Percentiles rank a stretch among this genome's conserved stretches.
Conservation (phyloP, 2,329 filamentous ascomycete genomes). For the Aspergillus awamori region DNA sequence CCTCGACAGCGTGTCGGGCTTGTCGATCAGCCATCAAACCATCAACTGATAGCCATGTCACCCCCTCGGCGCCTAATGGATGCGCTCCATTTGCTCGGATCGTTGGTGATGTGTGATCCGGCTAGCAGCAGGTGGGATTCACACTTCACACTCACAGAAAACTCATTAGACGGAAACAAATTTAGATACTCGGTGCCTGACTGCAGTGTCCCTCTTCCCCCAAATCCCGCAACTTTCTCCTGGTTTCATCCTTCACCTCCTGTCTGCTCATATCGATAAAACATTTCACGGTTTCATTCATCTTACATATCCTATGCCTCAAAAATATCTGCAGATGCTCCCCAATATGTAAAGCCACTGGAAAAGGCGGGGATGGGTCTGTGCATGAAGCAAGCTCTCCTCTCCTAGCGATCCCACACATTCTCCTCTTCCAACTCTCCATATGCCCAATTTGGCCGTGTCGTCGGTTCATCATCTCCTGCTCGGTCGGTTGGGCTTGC, state of each 20-base stretch:
- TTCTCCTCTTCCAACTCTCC: constrained; percentile 43
- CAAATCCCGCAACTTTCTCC: neutral
- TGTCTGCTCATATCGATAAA: neutral
- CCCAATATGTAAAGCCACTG: neutral
- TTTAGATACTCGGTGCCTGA: neutral
- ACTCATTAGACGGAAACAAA: neutral
- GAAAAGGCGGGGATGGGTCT: neutral
- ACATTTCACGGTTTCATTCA: neutral
- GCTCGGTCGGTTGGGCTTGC: constrained; percentile 10
- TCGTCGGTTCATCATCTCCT: constrained; percentile 17
- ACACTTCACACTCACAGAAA: neutral
- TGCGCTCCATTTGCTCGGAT: constrained; percentile 21
- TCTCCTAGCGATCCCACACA: constrained; percentile 35
- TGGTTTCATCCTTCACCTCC: no score
- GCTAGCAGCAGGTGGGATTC: neutral
- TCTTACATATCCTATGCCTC: constrained; percentile 1
- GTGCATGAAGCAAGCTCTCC: neutral
- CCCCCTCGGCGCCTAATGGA: constrained; percentile 28
- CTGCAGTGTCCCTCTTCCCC: neutral
- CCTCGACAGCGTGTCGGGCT: constrained; percentile 21
- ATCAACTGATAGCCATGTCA: constrained; percentile 13
- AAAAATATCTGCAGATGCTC: neutral
- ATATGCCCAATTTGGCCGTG: constrained; percentile 30
- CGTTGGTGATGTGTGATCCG: neutral
- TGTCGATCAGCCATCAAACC: constrained; percentile 18